Evolutionary conservation across 768 basidiomycete species (phyloP).

Genomic region (Suillus luteus): DNA sequence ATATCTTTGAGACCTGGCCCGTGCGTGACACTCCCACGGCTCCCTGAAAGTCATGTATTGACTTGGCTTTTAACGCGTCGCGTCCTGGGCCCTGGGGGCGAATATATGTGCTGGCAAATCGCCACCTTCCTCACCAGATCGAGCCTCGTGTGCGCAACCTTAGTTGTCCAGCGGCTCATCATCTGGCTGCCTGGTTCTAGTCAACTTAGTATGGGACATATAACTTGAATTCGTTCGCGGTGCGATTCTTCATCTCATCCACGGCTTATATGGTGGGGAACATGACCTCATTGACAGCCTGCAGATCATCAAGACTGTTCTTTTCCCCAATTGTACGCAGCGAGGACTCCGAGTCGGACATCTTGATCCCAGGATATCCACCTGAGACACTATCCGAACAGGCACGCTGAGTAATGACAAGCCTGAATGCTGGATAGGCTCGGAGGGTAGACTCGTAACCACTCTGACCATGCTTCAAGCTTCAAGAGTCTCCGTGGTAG

Average conservation of each 20-base stretch:
- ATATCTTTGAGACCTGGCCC: conserved; percentile 33
- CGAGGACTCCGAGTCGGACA: no score
- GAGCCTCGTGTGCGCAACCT: no score
- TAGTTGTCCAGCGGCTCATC: background rate
- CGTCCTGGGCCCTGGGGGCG: no score
- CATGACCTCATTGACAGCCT: background rate
- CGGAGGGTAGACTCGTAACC: background rate
- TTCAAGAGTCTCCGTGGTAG: no score
- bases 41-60: background rate
- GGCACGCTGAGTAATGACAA: background rate
- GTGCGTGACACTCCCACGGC: conserved; percentile 23
- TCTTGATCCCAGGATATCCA: no score
- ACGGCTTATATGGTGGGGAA: background rate
- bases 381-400: no score
- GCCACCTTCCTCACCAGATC: no score
- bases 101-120: no score
- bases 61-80: no score
- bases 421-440: background rate
- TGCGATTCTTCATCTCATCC: no score
- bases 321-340: background rate
- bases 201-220: background rate
- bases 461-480: no score
- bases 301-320: background rate
- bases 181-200: background rate
- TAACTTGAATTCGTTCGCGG: no score